These are phyloP conservation scores for Neurospora discreta DNA, from an alignment of 495 filamentous ascomycete genomes.

Conservation along the genomic window DNA sequence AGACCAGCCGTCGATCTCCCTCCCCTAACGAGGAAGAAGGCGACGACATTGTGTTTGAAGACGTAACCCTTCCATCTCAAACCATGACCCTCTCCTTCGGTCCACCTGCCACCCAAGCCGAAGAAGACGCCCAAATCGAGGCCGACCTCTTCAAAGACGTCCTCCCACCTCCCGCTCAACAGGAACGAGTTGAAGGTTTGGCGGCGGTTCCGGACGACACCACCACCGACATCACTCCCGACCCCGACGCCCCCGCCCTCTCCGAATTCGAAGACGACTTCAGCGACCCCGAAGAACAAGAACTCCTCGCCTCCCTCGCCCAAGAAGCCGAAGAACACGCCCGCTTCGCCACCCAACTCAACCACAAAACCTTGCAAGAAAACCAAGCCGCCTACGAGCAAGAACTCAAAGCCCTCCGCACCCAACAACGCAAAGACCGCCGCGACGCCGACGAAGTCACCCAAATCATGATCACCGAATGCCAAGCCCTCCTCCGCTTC, in stretches of 20 bases:
- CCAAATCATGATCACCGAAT: constrained; percentile 87
- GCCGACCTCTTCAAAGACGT: constrained; percentile 12
- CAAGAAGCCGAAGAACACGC: constrained; percentile 87
- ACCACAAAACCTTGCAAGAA: constrained; percentile 47
- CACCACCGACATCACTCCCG: constrained; percentile 6
- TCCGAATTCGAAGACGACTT: constrained; percentile 39
- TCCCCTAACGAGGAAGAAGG: constrained; percentile 16
- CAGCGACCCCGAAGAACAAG: constrained; percentile 85
- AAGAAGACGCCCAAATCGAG: constrained; percentile 17
- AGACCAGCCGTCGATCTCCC: neutral
- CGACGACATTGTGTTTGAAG: constrained; percentile 26
- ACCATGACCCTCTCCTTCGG: neutral
- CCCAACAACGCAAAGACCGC: constrained; percentile 90
- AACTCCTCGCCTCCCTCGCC: constrained; percentile 72
- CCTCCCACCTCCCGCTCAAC: neutral
- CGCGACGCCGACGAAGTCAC: constrained; percentile 94
- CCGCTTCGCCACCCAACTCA: constrained; percentile 77
- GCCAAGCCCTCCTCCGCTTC: constrained; percentile 76
- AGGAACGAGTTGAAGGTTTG: neutral
- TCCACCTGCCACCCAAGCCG: constrained; percentile 1
- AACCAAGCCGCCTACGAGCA: constrained; percentile 69
- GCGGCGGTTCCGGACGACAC: constrained; percentile 16
- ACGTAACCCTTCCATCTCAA: constrained; percentile 18
- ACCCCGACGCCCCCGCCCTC: constrained; percentile 19
- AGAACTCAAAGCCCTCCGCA: constrained; percentile 75